These are phyloP conservation scores for Rosa chinensis DNA, from an alignment of 306 rosid genomes.

Conservation along the genomic window DNA sequence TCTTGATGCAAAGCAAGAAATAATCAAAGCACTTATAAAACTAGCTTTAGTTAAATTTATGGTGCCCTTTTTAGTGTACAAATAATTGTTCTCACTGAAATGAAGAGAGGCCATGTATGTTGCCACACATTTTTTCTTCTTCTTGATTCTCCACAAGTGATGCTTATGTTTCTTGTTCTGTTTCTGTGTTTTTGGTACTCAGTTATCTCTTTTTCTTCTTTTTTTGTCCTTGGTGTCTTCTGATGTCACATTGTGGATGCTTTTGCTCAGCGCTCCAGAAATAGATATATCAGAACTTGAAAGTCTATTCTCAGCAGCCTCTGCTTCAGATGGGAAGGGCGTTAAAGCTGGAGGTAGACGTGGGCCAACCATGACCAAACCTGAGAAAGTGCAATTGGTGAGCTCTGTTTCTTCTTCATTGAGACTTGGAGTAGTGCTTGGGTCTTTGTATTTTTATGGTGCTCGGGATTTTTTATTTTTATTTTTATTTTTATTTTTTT, in stretches of 20 bases:
- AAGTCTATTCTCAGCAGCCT: slow-evolving; percentile 89
- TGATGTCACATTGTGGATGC: slow-evolving; percentile 28
- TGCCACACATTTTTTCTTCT: neutral
- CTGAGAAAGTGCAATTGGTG: slow-evolving; percentile 95
- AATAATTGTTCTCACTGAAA: neutral
- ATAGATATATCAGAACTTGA: slow-evolving; percentile 97
- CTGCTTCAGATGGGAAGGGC: slow-evolving; percentile 67
- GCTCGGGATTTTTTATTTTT: neutral
- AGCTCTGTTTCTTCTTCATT: slow-evolving; percentile 23
- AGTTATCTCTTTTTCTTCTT: neutral
- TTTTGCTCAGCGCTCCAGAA: slow-evolving; percentile 82
- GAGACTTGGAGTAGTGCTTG: neutral
- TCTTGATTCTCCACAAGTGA: neutral
- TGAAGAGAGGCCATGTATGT: neutral
- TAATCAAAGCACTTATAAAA: slow-evolving; percentile 7
- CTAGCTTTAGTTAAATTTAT: slow-evolving; percentile 5
- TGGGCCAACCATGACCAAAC: slow-evolving; percentile 83
- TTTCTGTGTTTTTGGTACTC: neutral
- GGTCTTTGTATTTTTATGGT: neutral
- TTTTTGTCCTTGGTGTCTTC: slow-evolving; percentile 21
- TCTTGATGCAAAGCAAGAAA: slow-evolving; percentile 3
- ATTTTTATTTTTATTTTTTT: too few species aligned
- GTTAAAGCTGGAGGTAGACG: slow-evolving; percentile 76
- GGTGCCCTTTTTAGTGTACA: neutral
- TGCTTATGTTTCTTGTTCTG: slow-evolving; percentile 13